These are phyloP conservation scores for Xylariales sp. DNA, from an alignment of 2,329 filamentous ascomycete species.

Conservation along the genomic window DNA sequence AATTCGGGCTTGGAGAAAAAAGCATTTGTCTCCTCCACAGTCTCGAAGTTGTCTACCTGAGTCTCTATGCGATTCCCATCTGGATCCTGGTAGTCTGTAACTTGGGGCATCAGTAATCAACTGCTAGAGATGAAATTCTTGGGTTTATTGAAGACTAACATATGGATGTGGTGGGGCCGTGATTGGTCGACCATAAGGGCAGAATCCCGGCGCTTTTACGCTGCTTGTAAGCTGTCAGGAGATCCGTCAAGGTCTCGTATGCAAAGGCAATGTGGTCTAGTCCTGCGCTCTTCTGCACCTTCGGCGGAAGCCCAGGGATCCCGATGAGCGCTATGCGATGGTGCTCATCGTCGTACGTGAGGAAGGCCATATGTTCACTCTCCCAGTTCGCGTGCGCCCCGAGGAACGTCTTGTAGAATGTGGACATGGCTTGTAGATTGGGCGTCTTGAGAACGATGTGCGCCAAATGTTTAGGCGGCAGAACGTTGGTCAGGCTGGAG, in stretches of 20 bases:
- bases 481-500: constrained; percentile 38
- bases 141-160: constrained; percentile 37
- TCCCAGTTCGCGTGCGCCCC: constrained; percentile 48
- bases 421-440: constrained; percentile 48
- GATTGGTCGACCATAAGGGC: constrained; percentile 59
- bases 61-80: constrained; percentile 61
- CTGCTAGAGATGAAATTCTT: too few relatives aligned
- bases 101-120: too few relatives aligned
- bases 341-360: constrained; percentile 60
- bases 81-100: constrained; percentile 57
- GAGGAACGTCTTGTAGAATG: constrained; percentile 54
- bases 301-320: constrained; percentile 43
- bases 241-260: constrained; percentile 51
- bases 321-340: constrained; percentile 58
- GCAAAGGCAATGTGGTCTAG: constrained; percentile 58
- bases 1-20: constrained; percentile 56
- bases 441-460: constrained; percentile 45
- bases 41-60: constrained; percentile 59
- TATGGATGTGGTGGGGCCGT: constrained; percentile 59
- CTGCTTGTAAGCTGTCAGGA: constrained; percentile 53
- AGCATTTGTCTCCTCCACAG: constrained; percentile 50
- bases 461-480: constrained; percentile 43
- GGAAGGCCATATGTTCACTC: constrained; percentile 50
- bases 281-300: constrained; percentile 46
- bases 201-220: constrained; percentile 52